Conservation (phyloP, 805 yeast species). For the Pichia thaimueangensis region DNA sequence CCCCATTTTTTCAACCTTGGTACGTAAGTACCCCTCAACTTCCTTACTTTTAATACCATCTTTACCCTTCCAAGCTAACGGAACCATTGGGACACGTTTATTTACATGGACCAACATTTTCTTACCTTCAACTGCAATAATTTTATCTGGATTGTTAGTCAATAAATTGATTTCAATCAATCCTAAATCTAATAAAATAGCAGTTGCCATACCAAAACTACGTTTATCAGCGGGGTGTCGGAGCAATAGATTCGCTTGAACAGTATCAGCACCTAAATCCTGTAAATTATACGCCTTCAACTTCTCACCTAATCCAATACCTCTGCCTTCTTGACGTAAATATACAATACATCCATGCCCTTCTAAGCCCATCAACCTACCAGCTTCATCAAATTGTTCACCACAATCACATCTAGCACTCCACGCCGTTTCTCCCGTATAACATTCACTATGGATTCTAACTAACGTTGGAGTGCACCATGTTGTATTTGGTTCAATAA, state of each 20-base stretch:
- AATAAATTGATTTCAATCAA: slow-evolving; percentile 63
- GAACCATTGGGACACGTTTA: slow-evolving; percentile 95
- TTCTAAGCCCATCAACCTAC: slow-evolving; percentile 76
- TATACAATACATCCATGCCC: slow-evolving; percentile 95
- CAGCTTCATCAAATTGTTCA: slow-evolving; percentile 98
- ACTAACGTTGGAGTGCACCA: slow-evolving; percentile 49
- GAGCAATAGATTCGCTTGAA: slow-evolving; percentile 85
- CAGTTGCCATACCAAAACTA: slow-evolving; percentile 87
- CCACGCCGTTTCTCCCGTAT: slow-evolving; percentile 99
- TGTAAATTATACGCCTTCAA: slow-evolving; percentile 94
- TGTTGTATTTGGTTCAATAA: slow-evolving; percentile 26
- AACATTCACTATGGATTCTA: slow-evolving; percentile 94
- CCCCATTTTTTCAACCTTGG: slow-evolving; percentile 97
- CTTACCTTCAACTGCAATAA: slow-evolving; percentile 88
- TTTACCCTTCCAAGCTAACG: slow-evolving; percentile 74
- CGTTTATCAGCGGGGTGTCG: slow-evolving; percentile 99
- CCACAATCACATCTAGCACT: slow-evolving; percentile 99
- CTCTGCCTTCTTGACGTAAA: slow-evolving; percentile 96
- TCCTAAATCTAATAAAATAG: slow-evolving; percentile 81
- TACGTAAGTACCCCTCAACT: slow-evolving; percentile 86
- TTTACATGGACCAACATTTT: slow-evolving; percentile 66
- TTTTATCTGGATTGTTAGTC: slow-evolving; percentile 96
- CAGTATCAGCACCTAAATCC: slow-evolving; percentile 98
- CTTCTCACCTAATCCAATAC: slow-evolving; percentile 97
- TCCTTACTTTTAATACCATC: slow-evolving; percentile 77